A percentile compares a stretch with the other conserved stretches of the same genome.
phyloP scores from a whole-genome alignment of 106 monocot species.

The Gastrodia elata region DNA sequence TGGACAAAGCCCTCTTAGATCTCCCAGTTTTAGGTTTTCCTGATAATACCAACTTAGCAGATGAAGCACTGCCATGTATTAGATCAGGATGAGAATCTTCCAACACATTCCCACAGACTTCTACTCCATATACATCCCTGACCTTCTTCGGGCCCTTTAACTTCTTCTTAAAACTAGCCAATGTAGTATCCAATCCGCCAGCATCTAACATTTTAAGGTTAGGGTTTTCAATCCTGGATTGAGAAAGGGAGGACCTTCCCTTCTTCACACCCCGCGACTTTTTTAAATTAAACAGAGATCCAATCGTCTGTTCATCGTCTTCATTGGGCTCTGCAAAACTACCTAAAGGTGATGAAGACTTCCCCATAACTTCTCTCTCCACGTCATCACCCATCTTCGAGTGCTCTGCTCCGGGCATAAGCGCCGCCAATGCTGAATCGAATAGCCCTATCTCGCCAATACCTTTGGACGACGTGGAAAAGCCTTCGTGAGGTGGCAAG shows the following conservation, averaged over 20 bases:
- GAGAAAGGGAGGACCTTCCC: slow-evolving; percentile 3
- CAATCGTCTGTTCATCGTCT: slow-evolving; percentile 47
- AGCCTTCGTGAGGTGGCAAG: background rate
- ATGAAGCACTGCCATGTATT: background rate
- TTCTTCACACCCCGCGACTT: slow-evolving; percentile 27
- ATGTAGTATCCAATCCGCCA: slow-evolving; percentile 55
- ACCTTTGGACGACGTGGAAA: background rate
- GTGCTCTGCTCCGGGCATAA: background rate
- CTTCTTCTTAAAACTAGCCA: slow-evolving; percentile 67
- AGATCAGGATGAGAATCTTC: background rate
- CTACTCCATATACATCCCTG: slow-evolving; percentile 9
- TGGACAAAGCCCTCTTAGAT: slow-evolving; percentile 4
- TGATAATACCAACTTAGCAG: background rate
- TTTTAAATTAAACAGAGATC: slow-evolving; percentile 45
- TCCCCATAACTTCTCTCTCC: slow-evolving; percentile 18
- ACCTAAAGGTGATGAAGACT: slow-evolving; percentile 5
- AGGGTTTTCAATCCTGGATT: slow-evolving; percentile 23
- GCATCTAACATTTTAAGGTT: slow-evolving; percentile 13
- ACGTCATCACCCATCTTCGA: slow-evolving; percentile 18
- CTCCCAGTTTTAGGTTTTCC: background rate
- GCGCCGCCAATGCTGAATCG: background rate
- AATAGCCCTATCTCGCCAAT: slow-evolving; percentile 15
- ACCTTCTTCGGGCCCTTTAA: slow-evolving; percentile 47
- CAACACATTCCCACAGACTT: slow-evolving; percentile 11
- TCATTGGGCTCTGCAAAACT: slow-evolving; percentile 25